Base-by-base conservation (phyloP, 2,329 filamentous ascomycete species). In the Aspergillaceae sp. region DNA sequence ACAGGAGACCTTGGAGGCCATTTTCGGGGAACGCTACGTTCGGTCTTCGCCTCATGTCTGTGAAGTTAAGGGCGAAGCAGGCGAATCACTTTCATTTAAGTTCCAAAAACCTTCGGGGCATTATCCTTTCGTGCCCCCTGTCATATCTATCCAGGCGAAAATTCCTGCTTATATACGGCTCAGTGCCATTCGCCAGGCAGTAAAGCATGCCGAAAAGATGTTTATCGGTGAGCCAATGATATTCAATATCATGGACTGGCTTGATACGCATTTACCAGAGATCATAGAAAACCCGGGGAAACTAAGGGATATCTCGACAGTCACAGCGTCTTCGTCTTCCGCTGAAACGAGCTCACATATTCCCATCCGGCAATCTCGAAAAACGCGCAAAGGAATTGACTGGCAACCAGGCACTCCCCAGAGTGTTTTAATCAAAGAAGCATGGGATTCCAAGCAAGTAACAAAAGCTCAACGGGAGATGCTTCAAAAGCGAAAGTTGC, bases 111-210 rank as follows among this genome's bases (percentile, higher is more conserved):
- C 87, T 1, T 77, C 77, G 3, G 74, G 62, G 9, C 65, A 77
- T 41, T 98, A 97, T 64, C 92, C 92, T 1, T 66, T 75, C 58
- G 57, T 78, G 64, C 66, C 80, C 70, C 74, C 83, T 1, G 77
- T 94, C 7, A 71, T 96, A 33, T 80, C 83, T 2, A 74, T 96
- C 30, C 67, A 79, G 41, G 75, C 82, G 28, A 78, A 79, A 7
- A 76, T 97, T 8, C 92, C 92, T 19, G 88, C 92, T 3, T 95
- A 98, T 59, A 94, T 97, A 60, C 87, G 91, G 50, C 74, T 98
- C 7, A 95, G 89, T 59, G 83, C 95, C 34, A 80, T 92, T 57
- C 84, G 87, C 56, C 83, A 86, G 65, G 82, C 84, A 1, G 71
- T 96, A 4, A 73, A 78, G 4, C 82, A 91, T 60, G 82, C 89